Evolutionary conservation across 2,329 filamentous ascomycete genomes (phyloP), one percentile per base, ranked within the genome.

Genomic region (Neofusicoccum ribis): DNA sequence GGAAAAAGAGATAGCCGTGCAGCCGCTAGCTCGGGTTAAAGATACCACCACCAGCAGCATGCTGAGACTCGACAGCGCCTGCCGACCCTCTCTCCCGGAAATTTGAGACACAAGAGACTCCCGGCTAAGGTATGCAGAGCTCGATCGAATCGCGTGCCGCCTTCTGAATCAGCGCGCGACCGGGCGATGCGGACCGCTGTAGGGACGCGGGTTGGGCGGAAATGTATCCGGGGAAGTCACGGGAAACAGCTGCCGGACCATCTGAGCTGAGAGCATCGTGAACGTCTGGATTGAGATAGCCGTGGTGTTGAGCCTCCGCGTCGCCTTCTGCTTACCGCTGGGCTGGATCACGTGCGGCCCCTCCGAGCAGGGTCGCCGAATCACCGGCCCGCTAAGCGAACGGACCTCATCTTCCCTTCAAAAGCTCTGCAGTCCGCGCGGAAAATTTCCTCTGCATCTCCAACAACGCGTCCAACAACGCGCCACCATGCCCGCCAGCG

Each of bases 301-400:
- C 41, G 12, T 59, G 54, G 54, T 59, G 54, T 59, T 59, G 54
- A 27, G 39, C 14, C 17, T 5, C 14, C 14, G 15, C n/a, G 14
- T 12, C 36, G 36, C 39, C 14, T 36, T 59, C 52, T 43, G 54
- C 7, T 6, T 12, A 11, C 20, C 47, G 37, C 37, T 31, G 20
- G 20, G 52, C 52, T 31, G 20, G 20, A 39, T 59, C 54, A 59
- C 54, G 54, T 59, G 54, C 14, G 12, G 52, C 12, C n/a, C 23
- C 14, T 12, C 47, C 20, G 6, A 52, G 49, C n/a, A 36, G 9
- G 36, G 11, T 17, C 15, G 12, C 36, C 37, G 37, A 34, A 15
- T 50, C 15, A 23, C 54, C 52, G 52, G 52, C 36, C 61, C 62
- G 62, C 39, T 64, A 64, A 64, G 62, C 62, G 62, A 64, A 50